Base-by-base conservation (phyloP, 176 grass and related monocot genomes). In the Tillandsia fasciculata region DNA sequence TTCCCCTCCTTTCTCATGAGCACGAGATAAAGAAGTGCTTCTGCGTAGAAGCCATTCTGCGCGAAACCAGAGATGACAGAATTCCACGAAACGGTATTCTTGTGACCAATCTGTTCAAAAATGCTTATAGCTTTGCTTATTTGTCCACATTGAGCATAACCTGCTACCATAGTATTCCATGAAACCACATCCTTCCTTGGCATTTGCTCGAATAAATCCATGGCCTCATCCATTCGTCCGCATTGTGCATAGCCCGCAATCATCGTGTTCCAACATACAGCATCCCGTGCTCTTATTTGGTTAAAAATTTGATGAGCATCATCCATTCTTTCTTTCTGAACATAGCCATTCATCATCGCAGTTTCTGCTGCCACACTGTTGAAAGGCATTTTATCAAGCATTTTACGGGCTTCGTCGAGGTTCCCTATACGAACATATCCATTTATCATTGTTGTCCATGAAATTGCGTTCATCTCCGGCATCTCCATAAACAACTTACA, bases 191-290 rank as follows among this genome's bases (percentile, higher is more conserved):
- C 87, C 67, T 75, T 86, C 58, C 81, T 83, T 0, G 77, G 83
- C 87, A 90, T 90, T 74, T 26, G 63, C 26, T 78, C 49, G 67
- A 90, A 86, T 50, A 90, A 65, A 13, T 26, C 2, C 77, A 63
- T 42, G 29, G 80, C 87, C 49, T 90, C 50, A 13, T 78, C 83
- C 73, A 86, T 74, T 78, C 76, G 83, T 68, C 80, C 74, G 72
- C 83, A 75, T 10, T 65, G 77, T 47, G 76, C 77, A 66, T 83
- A 86, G 8, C 83, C 87, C 57, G 80, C 78, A 10, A 90, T 83
- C 83, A 90, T 86, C 10, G 80, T 86, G 74, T 90, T 90, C 87
- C 74, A 90, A 52, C 87, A 83, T 48, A 90, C 80, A 10, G 50
- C 33, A 58, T 90, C 87, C 8, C 3, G 12, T 20, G 72, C 52